phyloP scores from a whole-genome alignment of 345 rosid species.

The Aquilaria yunnanensis region DNA sequence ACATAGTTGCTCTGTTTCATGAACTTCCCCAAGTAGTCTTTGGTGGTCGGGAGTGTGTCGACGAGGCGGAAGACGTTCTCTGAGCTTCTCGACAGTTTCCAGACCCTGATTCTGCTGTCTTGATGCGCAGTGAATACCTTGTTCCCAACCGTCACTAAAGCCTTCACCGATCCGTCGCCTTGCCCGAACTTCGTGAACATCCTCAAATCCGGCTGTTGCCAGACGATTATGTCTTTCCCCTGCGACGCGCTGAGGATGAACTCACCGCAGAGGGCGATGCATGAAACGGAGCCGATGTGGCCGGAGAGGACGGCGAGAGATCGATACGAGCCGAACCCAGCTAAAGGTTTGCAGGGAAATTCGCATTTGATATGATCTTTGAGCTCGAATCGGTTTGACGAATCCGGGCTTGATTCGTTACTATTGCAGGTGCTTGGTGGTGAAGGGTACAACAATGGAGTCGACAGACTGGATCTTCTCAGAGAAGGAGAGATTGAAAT shows the following conservation, averaged over 20 bases:
- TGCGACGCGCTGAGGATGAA: constrained; percentile 88
- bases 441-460: constrained; percentile 47
- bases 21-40: constrained; percentile 71
- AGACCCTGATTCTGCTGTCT: constrained; percentile 80
- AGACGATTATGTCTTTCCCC: constrained; percentile 91
- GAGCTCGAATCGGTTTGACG: constrained; percentile 36
- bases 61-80: constrained; percentile 65
- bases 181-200: constrained; percentile 84
- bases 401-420: constrained; percentile 43
- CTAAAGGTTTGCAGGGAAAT: constrained; percentile 24
- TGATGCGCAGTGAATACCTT: constrained; percentile 90
- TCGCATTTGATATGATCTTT: constrained; percentile 7
- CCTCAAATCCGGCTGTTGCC: constrained; percentile 97
- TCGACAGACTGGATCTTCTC: constrained; percentile 30
- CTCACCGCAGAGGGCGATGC: constrained; percentile 81
- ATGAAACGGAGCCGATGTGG: constrained; percentile 82
- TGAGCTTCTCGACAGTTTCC: constrained; percentile 75
- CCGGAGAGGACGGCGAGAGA: constrained; percentile 72
- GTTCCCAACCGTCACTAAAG: constrained; percentile 57
- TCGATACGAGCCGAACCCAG: constrained; percentile 33
- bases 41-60: constrained; percentile 79
- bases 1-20: constrained; percentile 86
- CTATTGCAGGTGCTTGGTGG: constrained; percentile 31
- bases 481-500: constrained; percentile 8
- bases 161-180: constrained; percentile 88